Base-by-base conservation (phyloP, 148 eudicot species). In the Camellia japonica region DNA sequence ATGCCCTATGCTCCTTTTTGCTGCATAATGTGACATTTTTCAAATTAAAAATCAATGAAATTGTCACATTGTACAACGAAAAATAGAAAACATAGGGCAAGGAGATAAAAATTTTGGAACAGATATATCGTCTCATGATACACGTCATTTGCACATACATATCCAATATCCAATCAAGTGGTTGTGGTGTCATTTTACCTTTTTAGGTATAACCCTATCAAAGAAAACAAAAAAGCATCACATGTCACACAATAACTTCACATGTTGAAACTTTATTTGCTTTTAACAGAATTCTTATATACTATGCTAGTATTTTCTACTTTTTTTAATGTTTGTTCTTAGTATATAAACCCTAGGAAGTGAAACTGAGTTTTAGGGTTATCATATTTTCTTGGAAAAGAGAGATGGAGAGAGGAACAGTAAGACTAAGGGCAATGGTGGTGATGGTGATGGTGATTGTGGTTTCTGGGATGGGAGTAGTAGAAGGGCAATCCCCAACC, bases 401-500 rank as follows among this genome's bases (percentile, higher is more conserved):
- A 51, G 68, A 71, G 38, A 71, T 68, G 64, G 61, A 81, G 69
- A n/a, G 75, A 63, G 61, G 51, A 56, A 81, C 6, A 47, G 7
- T 82, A 20, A 60, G 65, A 23, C 23, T 23, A 23, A 23, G 23
- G 23, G 23, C 23, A 23, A 23, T 23, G 23, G 23, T 23, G 23
- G 23, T 23, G 23, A 23, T 82, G 66, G 56, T 81, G 30, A 8
- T 72, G 56, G 44, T 86, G 41, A 30, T 77, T 52, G 16, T 84
- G 79, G 70, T 62, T 30, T 70, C 73, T 41, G 82, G 85, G 61
- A 64, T 73, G 47, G 43, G 30, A 30, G 30, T 0, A 30, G 30
- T 80, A 6, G 20, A 62, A 42, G 83, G 75, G 56, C 83, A 80
- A 47, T 67, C 80, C 5, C 7, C 66, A 16, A 64, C 78, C 16